These are phyloP conservation scores for Pyrenopolyporus hunteri DNA, from an alignment of 495 filamentous ascomycete species.

Conservation along the genomic window DNA sequence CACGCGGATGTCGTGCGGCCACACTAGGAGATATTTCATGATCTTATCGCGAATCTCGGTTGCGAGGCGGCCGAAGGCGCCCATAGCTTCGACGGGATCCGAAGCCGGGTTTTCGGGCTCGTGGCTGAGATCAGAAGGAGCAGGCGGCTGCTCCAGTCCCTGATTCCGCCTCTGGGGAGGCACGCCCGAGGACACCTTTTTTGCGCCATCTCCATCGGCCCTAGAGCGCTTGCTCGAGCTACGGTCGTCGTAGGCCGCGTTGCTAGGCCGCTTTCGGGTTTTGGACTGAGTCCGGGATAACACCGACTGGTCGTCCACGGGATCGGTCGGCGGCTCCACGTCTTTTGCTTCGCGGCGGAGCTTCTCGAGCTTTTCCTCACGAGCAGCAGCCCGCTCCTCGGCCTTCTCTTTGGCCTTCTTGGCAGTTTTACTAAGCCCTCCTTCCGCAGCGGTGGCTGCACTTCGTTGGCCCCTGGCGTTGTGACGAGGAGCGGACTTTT, in stretches of 20 bases:
- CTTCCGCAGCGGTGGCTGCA: neutral
- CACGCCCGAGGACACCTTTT: neutral
- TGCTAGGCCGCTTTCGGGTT: neutral
- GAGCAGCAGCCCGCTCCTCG: conserved; percentile 5
- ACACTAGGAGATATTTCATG: conserved; percentile 43
- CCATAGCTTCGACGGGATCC: neutral
- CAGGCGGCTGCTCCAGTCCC: conserved; percentile 16
- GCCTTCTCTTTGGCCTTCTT: neutral
- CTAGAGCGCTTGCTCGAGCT: conserved; percentile 1
- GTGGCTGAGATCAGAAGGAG: neutral
- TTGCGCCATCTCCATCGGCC: neutral
- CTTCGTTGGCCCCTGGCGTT: neutral
- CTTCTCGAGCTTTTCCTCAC: neutral
- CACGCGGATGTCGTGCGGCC: conserved; percentile 43
- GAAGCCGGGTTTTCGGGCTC: neutral
- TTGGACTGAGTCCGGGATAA: neutral
- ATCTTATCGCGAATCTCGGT: conserved; percentile 47
- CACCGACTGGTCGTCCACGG: neutral
- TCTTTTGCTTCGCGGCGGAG: neutral
- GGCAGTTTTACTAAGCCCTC: too few relatives aligned
- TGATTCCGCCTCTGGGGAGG: conserved; percentile 13
- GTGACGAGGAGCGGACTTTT: neutral
- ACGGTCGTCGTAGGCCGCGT: conserved; percentile 7
- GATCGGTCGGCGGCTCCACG: conserved; percentile 5
- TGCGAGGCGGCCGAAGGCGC: conserved; percentile 28